Percentiles rank a stretch among this genome's conserved stretches.
Evolutionary conservation across 78 protist genomes (phyloP).

Genomic region (slime mould (Dictyostelium discoideum)): dicty_2.7 NC_007089.4:4084001-4084500

Average conservation of each 20-base stretch:
- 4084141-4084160: conserved; percentile 85
- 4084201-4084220: conserved; percentile 81
- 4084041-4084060: conserved; percentile 16
- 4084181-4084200: conserved; percentile 84
- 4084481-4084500: too few species aligned
- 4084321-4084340: too few species aligned
- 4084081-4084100: conserved; percentile 71
- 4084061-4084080: conserved; percentile 8
- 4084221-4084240: conserved; percentile 77
- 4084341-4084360: too few species aligned
- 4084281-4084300: not conserved
- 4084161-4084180: conserved; percentile 94
- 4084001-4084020: not conserved
- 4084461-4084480: conserved; percentile 85
- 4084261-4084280: conserved; percentile 91
- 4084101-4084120: conserved; percentile 67
- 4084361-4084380: too few species aligned
- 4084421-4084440: too few species aligned
- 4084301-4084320: too few species aligned
- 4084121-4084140: conserved; percentile 61
- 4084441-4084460: conserved; percentile 82
- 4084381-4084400: too few species aligned
- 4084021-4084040: conserved; percentile 55
- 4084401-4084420: not conserved
- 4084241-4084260: conserved; percentile 76